Evolutionary conservation across 1,139 yeast species (phyloP).

Genomic region (Scheffersomyces segobiensis): DNA sequence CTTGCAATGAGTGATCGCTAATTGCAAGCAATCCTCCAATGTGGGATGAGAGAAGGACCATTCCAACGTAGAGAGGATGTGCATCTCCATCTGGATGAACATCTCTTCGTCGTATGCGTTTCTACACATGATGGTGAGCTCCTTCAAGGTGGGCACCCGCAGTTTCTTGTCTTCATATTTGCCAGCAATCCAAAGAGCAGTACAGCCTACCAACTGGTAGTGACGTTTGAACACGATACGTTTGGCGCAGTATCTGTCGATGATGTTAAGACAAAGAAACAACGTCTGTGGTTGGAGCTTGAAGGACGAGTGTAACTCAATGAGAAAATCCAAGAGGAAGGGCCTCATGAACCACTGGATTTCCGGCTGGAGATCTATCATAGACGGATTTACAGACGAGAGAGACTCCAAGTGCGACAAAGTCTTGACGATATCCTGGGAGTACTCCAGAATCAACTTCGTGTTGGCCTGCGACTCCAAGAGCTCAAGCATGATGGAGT

Average conservation of each 20-base stretch:
- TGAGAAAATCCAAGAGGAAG: conserved; percentile 74
- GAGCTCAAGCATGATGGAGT: conserved; percentile 44
- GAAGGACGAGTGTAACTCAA: conserved; percentile 79
- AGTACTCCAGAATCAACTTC: conserved; percentile 44
- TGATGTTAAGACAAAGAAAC: conserved; percentile 74
- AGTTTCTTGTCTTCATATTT: conserved; percentile 88
- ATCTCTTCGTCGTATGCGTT: conserved; percentile 83
- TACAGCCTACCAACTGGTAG: conserved; percentile 89
- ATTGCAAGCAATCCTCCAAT: conserved; percentile 61
- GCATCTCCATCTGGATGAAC: conserved; percentile 95
- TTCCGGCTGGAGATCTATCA: conserved; percentile 92
- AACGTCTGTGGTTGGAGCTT: conserved; percentile 77
- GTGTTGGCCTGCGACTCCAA: conserved; percentile 49
- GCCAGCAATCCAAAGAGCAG: conserved; percentile 94
- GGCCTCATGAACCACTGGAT: conserved; percentile 94
- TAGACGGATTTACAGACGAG: conserved; percentile 52
- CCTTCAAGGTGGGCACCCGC: conserved; percentile 78
- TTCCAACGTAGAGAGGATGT: conserved; percentile 77
- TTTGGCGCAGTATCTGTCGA: conserved; percentile 89
- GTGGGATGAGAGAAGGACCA: conserved; percentile 75
- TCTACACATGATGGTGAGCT: conserved; percentile 77
- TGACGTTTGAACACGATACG: conserved; percentile 91
- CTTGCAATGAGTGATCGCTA: conserved; percentile 43
- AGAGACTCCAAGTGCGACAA: conserved; percentile 31
- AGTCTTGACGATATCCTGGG: conserved; percentile 28